Evolutionary conservation across 2,329 filamentous ascomycete species (phyloP), one percentile per base, ranked within the genome.

Genomic region (Alternaria dauci): DNA sequence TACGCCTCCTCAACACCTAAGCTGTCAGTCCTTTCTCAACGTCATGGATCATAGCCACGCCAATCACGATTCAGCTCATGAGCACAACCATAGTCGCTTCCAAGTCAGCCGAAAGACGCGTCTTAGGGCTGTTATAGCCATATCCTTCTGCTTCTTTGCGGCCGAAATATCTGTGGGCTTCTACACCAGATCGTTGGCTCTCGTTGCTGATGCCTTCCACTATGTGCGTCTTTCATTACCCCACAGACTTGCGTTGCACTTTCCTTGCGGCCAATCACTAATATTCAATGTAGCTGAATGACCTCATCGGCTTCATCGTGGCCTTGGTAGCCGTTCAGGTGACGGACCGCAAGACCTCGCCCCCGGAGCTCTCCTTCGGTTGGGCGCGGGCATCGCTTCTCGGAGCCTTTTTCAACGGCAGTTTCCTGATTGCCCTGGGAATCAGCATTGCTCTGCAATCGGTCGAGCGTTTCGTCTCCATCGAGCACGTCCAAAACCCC

Each of bases 391-490:
- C 90, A 16, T 85, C 87, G n/a, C 76, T 93, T 1, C 81, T 94
- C 0, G 91, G 91, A 5, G 89, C 90, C 23, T 94, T 94, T 76
- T 94, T 93, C 83, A 94, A 94, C 70, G 91, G 91, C 14, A 88
- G 89, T 1, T 91, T 94, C 59, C 83, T 94, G 1, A 77, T 93
- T 16, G 90, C 89, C 1, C 80, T 94, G 2, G 89, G 89, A 1
- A 77, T 93, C 36, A 92, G 89, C 74, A 91, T 93, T 51, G 84
- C 90, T 34, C 79, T 93, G 3, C 91, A 93, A 71, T 88, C 90
- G 0, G 83, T 93, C 52, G 89, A 93, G 76, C 82, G 90, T 36
- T 92, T 92, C 70, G 81, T 89, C 20, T 79, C 83, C 4, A 72
- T 89, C 4, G 75, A 86, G 62, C 77, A 76, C 20, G 81, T 94